A percentile compares a stretch with the other conserved stretches of the same genome.
These are phyloP conservation scores for Alternaria tenuissima DNA, from an alignment of 2,329 filamentous ascomycete genomes.

Conservation along the genomic window DNA sequence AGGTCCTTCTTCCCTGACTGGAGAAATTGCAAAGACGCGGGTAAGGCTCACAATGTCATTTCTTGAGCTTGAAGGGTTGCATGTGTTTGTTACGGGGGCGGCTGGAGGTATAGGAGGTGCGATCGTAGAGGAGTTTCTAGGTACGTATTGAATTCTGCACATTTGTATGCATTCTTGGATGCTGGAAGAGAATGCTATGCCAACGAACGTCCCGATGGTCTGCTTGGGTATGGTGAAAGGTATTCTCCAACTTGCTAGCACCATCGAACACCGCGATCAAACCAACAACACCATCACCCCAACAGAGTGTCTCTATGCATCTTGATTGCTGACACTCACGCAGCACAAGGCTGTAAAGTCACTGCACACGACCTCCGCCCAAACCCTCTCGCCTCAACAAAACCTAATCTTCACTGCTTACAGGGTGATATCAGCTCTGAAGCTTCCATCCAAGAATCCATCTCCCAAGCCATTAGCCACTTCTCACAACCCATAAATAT, in stretches of 20 bases:
- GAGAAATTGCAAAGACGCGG: neutral
- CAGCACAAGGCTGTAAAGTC: slow-evolving; percentile 63
- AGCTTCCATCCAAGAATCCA: slow-evolving; percentile 53
- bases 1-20: neutral
- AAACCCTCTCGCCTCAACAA: slow-evolving; percentile 37
- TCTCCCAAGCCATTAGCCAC: slow-evolving; percentile 52
- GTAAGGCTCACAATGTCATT: slow-evolving; percentile 50
- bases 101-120: slow-evolving; percentile 61
- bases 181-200: neutral
- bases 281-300: neutral
- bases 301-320: too few relatives aligned
- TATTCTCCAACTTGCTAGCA: neutral
- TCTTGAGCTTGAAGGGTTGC: slow-evolving; percentile 57
- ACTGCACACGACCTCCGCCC: slow-evolving; percentile 60
- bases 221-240: neutral
- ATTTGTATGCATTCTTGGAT: neutral
- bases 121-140: slow-evolving; percentile 61
- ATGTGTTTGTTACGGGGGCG: slow-evolving; percentile 64
- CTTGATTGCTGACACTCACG: slow-evolving; percentile 5
- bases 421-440: slow-evolving; percentile 61
- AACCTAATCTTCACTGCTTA: slow-evolving; percentile 52
- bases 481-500: slow-evolving; percentile 61
- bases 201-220: neutral
- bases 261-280: neutral
- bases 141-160: slow-evolving; percentile 41